phyloP scores from a whole-genome alignment of 2,329 filamentous ascomycete genomes.

The Seiridium cupressi region DNA sequence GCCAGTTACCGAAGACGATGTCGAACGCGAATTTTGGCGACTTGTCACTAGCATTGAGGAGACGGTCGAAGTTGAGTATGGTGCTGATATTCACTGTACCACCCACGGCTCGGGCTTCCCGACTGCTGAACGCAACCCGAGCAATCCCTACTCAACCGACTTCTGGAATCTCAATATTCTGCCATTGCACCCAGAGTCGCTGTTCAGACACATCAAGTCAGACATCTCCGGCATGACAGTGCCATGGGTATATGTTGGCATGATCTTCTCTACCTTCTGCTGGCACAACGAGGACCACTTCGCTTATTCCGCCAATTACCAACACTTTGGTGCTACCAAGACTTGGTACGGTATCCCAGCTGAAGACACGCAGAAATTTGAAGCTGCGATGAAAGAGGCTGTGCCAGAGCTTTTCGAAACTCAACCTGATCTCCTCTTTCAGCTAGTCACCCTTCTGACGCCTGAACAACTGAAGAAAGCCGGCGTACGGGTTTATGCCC shows the following conservation, averaged over 20 bases:
- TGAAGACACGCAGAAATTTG: constrained; percentile 90
- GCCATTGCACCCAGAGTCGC: constrained; percentile 83
- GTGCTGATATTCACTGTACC: constrained; percentile 95
- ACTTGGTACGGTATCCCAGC: constrained; percentile 99
- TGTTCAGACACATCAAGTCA: constrained; percentile 96
- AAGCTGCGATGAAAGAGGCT: constrained; percentile 90
- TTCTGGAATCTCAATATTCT: constrained; percentile 96
- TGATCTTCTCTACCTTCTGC: constrained; percentile 99
- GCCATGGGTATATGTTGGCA: constrained; percentile 97
- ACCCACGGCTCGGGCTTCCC: constrained; percentile 97
- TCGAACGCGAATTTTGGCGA: constrained; percentile 95
- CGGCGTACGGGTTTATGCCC: constrained; percentile 86
- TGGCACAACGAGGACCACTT: constrained; percentile 99
- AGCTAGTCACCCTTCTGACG: constrained; percentile 92
- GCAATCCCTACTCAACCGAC: constrained; percentile 82
- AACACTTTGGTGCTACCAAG: constrained; percentile 97
- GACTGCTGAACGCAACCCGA: constrained; percentile 86
- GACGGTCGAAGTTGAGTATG: constrained; percentile 96
- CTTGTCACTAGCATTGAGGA: constrained; percentile 92
- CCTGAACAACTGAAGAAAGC: constrained; percentile 92
- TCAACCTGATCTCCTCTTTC: constrained; percentile 93
- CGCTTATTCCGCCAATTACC: constrained; percentile 96
- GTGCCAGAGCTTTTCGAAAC: constrained; percentile 96
- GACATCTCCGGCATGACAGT: constrained; percentile 99
- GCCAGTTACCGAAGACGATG: constrained; percentile 88